These are phyloP conservation scores for Lophiotrema nucula DNA, from an alignment of 495 filamentous ascomycete genomes.

Conservation along the genomic window DNA sequence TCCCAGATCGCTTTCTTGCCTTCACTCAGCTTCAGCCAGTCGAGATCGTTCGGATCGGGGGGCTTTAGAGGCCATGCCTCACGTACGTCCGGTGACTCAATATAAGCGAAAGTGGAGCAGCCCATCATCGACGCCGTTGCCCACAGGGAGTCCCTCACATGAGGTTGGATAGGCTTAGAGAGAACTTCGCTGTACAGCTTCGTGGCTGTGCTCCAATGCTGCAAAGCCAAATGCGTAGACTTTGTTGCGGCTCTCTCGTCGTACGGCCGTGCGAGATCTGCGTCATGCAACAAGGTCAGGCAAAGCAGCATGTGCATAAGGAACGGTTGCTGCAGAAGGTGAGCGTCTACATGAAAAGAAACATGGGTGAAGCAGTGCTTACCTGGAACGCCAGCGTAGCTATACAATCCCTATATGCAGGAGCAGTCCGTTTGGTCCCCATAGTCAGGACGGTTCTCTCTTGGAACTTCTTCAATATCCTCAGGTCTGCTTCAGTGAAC, in stretches of 20 bases:
- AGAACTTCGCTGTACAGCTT: slow-evolving; percentile 43
- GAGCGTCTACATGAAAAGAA: too few relatives aligned
- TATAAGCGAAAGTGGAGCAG: slow-evolving; percentile 37
- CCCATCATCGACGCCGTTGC: slow-evolving; percentile 42
- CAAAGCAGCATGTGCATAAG: slow-evolving; percentile 45
- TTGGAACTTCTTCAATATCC: slow-evolving; percentile 40
- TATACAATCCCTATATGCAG: slow-evolving; percentile 36
- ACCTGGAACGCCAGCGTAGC: slow-evolving; percentile 36
- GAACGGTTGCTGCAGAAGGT: slow-evolving; percentile 33
- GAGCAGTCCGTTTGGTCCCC: slow-evolving; percentile 33
- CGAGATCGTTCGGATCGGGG: slow-evolving; percentile 35
- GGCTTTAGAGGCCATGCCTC: slow-evolving; percentile 46
- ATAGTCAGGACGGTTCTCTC: slow-evolving; percentile 44
- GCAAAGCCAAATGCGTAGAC: slow-evolving; percentile 29
- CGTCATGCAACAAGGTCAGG: slow-evolving; percentile 45
- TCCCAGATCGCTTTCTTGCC: slow-evolving; percentile 42
- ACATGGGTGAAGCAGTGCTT: too few relatives aligned
- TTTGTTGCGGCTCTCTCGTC: slow-evolving; percentile 1
- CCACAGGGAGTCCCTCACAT: slow-evolving; percentile 44
- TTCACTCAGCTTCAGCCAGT: slow-evolving; percentile 44
- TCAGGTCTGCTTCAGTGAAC: slow-evolving; percentile 30
- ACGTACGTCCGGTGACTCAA: slow-evolving; percentile 37
- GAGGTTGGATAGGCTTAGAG: slow-evolving; percentile 30
- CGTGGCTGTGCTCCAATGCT: slow-evolving; percentile 43
- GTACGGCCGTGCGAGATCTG: slow-evolving; percentile 24